These are phyloP conservation scores for Lithocarpus polystachyus DNA, from an alignment of 306 rosid genomes.

Conservation along the genomic window DNA sequence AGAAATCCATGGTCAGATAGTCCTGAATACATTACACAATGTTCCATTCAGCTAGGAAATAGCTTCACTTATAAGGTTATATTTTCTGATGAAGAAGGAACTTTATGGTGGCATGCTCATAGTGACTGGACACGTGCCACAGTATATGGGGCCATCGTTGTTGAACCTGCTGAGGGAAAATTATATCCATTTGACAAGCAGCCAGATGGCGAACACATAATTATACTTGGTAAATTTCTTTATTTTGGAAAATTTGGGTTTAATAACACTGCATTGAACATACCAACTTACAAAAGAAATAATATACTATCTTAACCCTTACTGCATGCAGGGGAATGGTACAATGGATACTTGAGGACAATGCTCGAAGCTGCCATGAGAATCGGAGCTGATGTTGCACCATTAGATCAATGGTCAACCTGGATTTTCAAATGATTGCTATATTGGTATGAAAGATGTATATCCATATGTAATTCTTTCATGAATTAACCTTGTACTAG, in stretches of 20 bases:
- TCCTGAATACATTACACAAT: constrained; percentile 35
- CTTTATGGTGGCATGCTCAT: constrained; percentile 47
- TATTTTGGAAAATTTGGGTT: not conserved
- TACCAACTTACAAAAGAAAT: too few relatives aligned
- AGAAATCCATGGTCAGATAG: constrained; percentile 40
- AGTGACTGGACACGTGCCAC: constrained; percentile 39
- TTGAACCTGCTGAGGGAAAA: not conserved
- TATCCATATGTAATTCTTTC: too few relatives aligned
- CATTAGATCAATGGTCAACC: too few relatives aligned
- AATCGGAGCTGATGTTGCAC: too few relatives aligned
- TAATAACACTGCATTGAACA: not conserved
- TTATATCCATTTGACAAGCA: constrained; percentile 22
- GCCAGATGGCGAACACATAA: constrained; percentile 12
- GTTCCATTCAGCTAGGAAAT: constrained; percentile 24
- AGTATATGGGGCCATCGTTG: constrained; percentile 29
- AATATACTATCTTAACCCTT: too few relatives aligned
- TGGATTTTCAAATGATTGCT: too few relatives aligned
- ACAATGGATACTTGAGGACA: too few relatives aligned
- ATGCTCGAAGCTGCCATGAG: too few relatives aligned
- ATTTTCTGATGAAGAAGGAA: constrained; percentile 37
- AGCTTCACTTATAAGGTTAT: constrained; percentile 26
- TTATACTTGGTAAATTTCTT: constrained; percentile 19
- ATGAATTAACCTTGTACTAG: too few relatives aligned
- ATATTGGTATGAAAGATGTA: too few relatives aligned
- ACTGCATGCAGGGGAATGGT: too few relatives aligned